phyloP scores from a whole-genome alignment of 371 early-diverging fungal species.

The Mortierella sp. region DNA sequence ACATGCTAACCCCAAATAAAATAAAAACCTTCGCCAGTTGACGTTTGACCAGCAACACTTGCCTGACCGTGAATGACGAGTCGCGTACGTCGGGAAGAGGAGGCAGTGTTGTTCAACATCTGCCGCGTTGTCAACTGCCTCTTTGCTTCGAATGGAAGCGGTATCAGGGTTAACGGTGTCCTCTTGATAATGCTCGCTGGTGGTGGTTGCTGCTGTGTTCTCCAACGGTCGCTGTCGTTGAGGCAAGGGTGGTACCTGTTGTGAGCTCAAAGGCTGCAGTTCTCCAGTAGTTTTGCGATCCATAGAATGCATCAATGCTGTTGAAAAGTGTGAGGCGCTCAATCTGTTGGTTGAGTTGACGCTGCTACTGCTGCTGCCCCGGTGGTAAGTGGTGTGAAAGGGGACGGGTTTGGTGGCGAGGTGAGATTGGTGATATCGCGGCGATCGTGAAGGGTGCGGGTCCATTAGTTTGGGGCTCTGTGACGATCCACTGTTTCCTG shows the following conservation, averaged over 20 bases:
- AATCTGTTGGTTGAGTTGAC: neutral
- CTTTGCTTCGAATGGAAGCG: neutral
- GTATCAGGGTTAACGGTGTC: neutral
- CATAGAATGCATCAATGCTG: conserved; percentile 3
- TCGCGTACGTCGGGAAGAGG: conserved; percentile 55
- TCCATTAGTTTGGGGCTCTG: conserved; percentile 10
- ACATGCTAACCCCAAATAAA: conserved; percentile 7
- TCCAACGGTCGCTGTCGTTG: neutral
- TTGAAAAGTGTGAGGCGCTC: conserved; percentile 3
- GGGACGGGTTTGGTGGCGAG: neutral
- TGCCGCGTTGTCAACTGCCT: neutral
- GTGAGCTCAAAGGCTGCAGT: conserved; percentile 1
- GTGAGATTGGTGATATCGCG: conserved; percentile 21
- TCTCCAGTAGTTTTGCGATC: neutral
- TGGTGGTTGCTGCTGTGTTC: neutral
- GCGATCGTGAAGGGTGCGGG: conserved; percentile 25
- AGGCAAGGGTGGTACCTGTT: neutral
- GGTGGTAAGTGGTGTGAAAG: neutral
- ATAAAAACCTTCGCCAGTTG: neutral
- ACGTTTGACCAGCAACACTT: neutral
- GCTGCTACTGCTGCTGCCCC: neutral
- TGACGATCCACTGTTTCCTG: neutral
- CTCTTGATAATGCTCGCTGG: neutral
- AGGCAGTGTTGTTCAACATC: conserved; percentile 56
- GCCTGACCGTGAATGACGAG: conserved; percentile 47